Evolutionary conservation across 2,329 filamentous ascomycete species (phyloP), one percentile per base, ranked within the genome.

Genomic region (Colletotrichum coccodes): DNA sequence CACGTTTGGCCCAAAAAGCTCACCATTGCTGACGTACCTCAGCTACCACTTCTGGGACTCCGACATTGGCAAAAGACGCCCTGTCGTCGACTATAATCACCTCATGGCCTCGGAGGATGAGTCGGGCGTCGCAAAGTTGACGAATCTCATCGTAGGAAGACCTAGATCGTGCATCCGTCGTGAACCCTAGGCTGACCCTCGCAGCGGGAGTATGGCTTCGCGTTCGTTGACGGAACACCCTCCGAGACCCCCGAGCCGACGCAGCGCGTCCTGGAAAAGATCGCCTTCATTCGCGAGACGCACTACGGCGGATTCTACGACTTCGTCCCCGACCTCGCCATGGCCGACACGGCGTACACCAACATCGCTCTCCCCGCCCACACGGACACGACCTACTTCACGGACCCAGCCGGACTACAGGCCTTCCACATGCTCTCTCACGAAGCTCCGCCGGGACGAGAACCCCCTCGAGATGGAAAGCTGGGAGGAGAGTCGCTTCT

Each of bases 381-480:
- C 79, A 98, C 95, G 1, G 96, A 99, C 81, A 98, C 90, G 7
- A 97, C 95, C 1, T 98, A 99, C 80, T 98, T 98, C 81, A 94
- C 90, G 26, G 95, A 98, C 71, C 95, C 96, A 0, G 91, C 93
- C 2, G 94, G 95, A 11, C 86, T 99, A 38, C 96, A 99, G 79
- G 90, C 96, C 30, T 97, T 99, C 79, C 96, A 99, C 77, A 85
- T 98, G 53, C 87, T 98, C 32, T 96, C 93, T 0, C 94, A 97
- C 78, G 91, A 90, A 8, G 81, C 85, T 2, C 87, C 89, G 26
- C 78, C 79, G 3, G 73, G 75, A 1, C 75, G 75, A n/a, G 76
- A 78, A 1, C 75, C 70, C 1, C 47, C 34, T 36, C 63, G 58
- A 1, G 63, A 58, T 9, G 64, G 60, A 18, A 63, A 69, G 36